Base-by-base conservation (phyloP, 2,329 filamentous ascomycete species). In the Stachybotrys echinatus region DNA sequence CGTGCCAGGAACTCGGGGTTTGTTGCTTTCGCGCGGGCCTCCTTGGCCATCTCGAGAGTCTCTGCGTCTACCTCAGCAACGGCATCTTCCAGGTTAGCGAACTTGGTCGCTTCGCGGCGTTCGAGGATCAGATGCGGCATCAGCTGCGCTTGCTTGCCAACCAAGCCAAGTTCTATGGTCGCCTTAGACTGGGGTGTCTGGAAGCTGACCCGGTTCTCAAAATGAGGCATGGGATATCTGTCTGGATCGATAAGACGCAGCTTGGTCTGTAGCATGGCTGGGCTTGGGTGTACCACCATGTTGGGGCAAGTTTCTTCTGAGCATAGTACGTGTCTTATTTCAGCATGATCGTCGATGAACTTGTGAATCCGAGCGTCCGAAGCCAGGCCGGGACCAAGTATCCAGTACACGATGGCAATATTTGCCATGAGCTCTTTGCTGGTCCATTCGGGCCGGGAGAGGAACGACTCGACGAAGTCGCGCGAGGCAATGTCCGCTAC, bases 381-480 rank as follows among this genome's bases (percentile, higher is more conserved):
- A 6, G 77, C 73, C 14, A 97, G 75, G 3, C 79, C 83, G 5
- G 77, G 75, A 1, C 89, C 89, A 22, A 96, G 76, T 21, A 89
- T 84, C 92, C 94, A 99, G 58, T 94, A 80, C 45, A 95, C 80
- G 39, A 78, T 77, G 43, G 77, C 72, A 43, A 96, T 67, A 45
- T 85, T 80, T 6, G 74, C 73, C 75, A 89, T 89, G 31, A 95
- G 71, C 23, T 80, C 71, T 12, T 73, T 59, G 37, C 80, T 79
- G 18, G 75, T 71, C 84, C 88, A 92, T 65, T 96, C 92, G 3
- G 84, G 76, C 27, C 89, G 80, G 34, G 74, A 72, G 42, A 95
- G 59, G 48, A 96, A 76, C 6, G 79, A 69, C 12, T 85, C 81
- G 22, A 97, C 71, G 60, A 94, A 92, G 7, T 83, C 80, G 1